These are phyloP conservation scores for Fraxinus platypoda DNA, from an alignment of 305 asterid genomes.

Conservation along the genomic window DNA sequence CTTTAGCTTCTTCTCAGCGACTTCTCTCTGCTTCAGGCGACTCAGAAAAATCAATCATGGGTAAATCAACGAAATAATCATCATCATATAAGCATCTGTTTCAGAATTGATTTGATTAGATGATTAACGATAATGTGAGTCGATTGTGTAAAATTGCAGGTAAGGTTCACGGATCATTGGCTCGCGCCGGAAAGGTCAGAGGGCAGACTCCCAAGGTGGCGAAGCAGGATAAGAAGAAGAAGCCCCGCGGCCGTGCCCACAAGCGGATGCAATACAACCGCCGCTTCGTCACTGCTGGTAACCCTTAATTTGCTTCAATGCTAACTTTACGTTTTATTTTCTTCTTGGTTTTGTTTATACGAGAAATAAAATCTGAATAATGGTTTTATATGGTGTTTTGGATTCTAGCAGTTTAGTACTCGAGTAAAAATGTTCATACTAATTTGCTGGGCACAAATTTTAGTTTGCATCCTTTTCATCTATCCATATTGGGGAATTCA, in stretches of 20 bases:
- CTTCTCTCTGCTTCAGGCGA: neutral
- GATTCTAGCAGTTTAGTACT: neutral
- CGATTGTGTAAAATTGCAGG: slow-evolving; percentile 32
- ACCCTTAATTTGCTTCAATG: neutral
- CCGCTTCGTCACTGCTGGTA: slow-evolving; percentile 73
- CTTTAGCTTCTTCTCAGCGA: neutral
- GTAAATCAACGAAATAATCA: neutral
- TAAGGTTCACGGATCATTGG: slow-evolving; percentile 72
- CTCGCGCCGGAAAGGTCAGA: slow-evolving; percentile 73
- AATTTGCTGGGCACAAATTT: neutral
- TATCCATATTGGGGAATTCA: neutral
- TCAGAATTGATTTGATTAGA: neutral
- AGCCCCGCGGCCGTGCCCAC: slow-evolving; percentile 72
- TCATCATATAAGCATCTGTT: neutral
- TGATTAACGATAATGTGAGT: neutral
- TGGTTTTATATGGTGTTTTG: neutral
- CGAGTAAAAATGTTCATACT: neutral
- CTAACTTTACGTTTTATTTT: neutral
- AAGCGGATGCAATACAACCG: slow-evolving; percentile 66
- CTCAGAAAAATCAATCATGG: slow-evolving; percentile 21
- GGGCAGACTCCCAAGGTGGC: slow-evolving; percentile 72
- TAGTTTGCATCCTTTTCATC: neutral
- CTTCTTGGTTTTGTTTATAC: neutral
- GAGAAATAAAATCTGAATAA: neutral
- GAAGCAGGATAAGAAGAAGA: slow-evolving; percentile 69